Evolutionary conservation across 192 early-diverging fungal genomes (phyloP).

Genomic region (Backusella australiensis): DNA sequence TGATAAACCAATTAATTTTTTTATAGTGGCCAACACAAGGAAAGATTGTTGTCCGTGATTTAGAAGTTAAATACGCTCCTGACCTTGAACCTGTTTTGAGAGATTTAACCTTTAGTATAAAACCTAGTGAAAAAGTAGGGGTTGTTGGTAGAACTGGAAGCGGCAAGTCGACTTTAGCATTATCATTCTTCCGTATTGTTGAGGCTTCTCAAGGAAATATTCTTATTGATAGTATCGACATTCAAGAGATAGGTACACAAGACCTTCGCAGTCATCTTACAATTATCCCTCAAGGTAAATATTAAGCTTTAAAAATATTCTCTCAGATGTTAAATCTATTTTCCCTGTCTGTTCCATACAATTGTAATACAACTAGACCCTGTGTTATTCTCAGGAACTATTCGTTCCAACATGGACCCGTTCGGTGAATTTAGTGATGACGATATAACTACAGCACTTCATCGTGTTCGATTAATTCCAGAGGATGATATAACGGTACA

Average conservation of each 20-base stretch:
- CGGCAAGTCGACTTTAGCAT: conserved; percentile 78
- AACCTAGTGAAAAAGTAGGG: conserved; percentile 79
- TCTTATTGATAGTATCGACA: conserved; percentile 76
- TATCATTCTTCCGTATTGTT: conserved; percentile 79
- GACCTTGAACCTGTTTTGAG: conserved; percentile 73
- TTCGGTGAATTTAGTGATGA: conserved; percentile 76
- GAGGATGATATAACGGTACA: conserved; percentile 9
- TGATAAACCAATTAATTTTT: neutral
- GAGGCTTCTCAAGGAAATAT: conserved; percentile 71
- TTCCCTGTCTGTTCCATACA: neutral
- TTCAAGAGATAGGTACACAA: conserved; percentile 68
- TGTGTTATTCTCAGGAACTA: conserved; percentile 42
- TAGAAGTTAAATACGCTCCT: conserved; percentile 76
- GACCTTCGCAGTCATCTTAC: conserved; percentile 78
- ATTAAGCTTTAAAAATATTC: neutral
- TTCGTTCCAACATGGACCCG: conserved; percentile 89
- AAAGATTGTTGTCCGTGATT: conserved; percentile 62
- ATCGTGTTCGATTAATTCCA: conserved; percentile 59
- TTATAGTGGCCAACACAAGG: conserved; percentile 74
- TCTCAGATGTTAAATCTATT: neutral
- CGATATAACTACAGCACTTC: conserved; percentile 75
- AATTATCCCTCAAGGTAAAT: conserved; percentile 81
- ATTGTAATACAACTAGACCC: conserved; percentile 37
- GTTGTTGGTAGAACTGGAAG: conserved; percentile 91
- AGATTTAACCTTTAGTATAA: conserved; percentile 63